These are phyloP conservation scores for Penicillium ucsense DNA, from an alignment of 495 filamentous ascomycete species.

Conservation along the genomic window DNA sequence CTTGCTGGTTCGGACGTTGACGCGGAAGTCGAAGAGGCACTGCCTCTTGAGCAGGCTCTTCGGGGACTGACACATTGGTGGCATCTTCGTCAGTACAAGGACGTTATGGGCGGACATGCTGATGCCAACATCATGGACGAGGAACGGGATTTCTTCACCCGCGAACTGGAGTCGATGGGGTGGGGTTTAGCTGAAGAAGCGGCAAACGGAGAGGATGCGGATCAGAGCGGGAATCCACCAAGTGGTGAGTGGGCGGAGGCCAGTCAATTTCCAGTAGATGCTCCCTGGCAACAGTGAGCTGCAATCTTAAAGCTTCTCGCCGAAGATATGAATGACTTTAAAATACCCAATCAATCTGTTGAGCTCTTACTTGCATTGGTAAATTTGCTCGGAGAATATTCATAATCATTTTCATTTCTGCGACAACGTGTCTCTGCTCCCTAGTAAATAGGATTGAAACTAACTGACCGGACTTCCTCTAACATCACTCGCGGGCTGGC, in stretches of 20 bases:
- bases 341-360: conserved; percentile 6
- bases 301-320: neutral
- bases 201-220: conserved; percentile 31
- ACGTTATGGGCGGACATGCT: conserved; percentile 65
- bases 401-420: neutral
- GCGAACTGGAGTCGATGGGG: conserved; percentile 80
- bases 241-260: conserved; percentile 34
- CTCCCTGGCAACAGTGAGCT: conserved; percentile 20
- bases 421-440: too few relatives aligned
- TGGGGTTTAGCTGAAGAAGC: conserved; percentile 39
- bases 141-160: conserved; percentile 80
- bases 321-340: conserved; percentile 1
- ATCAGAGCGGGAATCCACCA: conserved; percentile 25
- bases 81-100: conserved; percentile 72
- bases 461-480: too few relatives aligned
- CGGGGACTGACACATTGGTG: conserved; percentile 86
- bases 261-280: conserved; percentile 33
- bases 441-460: too few relatives aligned
- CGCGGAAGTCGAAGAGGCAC: conserved; percentile 80
- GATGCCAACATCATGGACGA: conserved; percentile 49
- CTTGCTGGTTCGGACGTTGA: conserved; percentile 84
- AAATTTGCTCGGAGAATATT: neutral
- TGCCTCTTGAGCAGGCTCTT: conserved; percentile 83
- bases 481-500: neutral
- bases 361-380: neutral